Percentiles rank a stretch among this genome's conserved stretches.
phyloP scores from a whole-genome alignment of 306 rosid species.

The Casuarina equisetifolia region DNA sequence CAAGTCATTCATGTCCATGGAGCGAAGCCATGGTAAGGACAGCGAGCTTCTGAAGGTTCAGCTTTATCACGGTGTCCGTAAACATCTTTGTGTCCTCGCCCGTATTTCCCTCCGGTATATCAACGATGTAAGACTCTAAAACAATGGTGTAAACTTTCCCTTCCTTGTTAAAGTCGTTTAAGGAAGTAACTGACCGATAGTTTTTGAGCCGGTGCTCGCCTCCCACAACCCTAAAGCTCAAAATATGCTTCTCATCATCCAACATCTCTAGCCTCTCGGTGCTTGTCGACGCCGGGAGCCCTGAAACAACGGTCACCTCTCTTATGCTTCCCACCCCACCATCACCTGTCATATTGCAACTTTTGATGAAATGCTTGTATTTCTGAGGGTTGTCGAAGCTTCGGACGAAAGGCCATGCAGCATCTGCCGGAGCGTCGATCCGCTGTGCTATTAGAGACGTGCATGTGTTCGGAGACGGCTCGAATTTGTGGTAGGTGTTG shows the following conservation, averaged over 20 bases:
- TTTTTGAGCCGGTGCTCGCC: conserved; percentile 83
- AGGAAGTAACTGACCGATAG: conserved; percentile 77
- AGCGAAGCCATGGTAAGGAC: conserved; percentile 46
- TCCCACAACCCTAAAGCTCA: conserved; percentile 80
- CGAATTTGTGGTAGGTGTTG: conserved; percentile 53
- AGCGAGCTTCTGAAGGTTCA: conserved; percentile 87
- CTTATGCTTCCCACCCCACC: conserved; percentile 79
- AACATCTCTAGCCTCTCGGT: conserved; percentile 85
- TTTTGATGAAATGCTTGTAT: conserved; percentile 88
- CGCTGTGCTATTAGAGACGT: conserved; percentile 65
- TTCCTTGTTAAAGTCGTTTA: conserved; percentile 55
- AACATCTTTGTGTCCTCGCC: conserved; percentile 90
- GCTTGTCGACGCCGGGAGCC: conserved; percentile 87
- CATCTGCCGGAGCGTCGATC: conserved; percentile 58
- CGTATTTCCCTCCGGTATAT: conserved; percentile 85
- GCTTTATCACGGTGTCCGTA: conserved; percentile 76
- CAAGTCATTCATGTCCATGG: conserved; percentile 35
- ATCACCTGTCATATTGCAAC: conserved; percentile 73
- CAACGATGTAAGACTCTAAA: conserved; percentile 78
- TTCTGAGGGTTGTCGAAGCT: conserved; percentile 73
- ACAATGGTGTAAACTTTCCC: conserved; percentile 62
- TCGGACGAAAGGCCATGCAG: conserved; percentile 66
- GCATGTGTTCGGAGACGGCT: conserved; percentile 50
- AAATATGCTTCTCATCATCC: conserved; percentile 73
- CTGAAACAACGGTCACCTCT: conserved; percentile 81